These are phyloP conservation scores for Talaromyces trachyspermus DNA, from an alignment of 495 filamentous ascomycete species.

Conservation along the genomic window DNA sequence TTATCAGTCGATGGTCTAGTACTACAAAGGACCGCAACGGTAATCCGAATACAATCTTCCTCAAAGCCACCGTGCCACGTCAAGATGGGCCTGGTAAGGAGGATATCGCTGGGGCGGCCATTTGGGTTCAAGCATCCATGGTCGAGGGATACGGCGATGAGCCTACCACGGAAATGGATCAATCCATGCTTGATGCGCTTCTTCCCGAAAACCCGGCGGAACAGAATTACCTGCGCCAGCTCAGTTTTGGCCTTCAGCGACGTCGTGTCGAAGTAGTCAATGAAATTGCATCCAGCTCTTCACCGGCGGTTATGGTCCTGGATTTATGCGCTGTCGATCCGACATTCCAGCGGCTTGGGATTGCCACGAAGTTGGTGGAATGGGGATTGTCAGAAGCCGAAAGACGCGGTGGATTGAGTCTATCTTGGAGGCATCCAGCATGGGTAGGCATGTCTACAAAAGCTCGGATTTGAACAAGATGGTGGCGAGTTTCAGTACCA, in stretches of 20 bases:
- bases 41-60: conserved; percentile 31
- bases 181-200: conserved; percentile 18
- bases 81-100: conserved; percentile 8
- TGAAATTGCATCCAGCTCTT: conserved; percentile 17
- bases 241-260: conserved; percentile 18
- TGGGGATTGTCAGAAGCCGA: conserved; percentile 35
- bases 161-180: conserved; percentile 16
- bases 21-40: conserved; percentile 24
- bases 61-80: conserved; percentile 33
- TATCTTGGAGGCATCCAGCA: conserved; percentile 32
- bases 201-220: conserved; percentile 30
- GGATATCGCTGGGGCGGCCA: conserved; percentile 30
- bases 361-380: conserved; percentile 28
- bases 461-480: conserved; percentile 30
- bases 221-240: conserved; percentile 28
- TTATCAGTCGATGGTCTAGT: conserved; percentile 24
- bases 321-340: conserved; percentile 35
- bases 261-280: conserved; percentile 23
- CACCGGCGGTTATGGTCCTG: conserved; percentile 29
- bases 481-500: conserved; percentile 24
- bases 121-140: conserved; percentile 28
- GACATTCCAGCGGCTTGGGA: conserved; percentile 29
- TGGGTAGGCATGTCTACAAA: conserved; percentile 35
- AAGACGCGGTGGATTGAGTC: conserved; percentile 28
- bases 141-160: conserved; percentile 30